These are phyloP conservation scores for Daldinia eschscholtzii DNA, from an alignment of 2,329 filamentous ascomycete species.

Conservation along the genomic window DNA sequence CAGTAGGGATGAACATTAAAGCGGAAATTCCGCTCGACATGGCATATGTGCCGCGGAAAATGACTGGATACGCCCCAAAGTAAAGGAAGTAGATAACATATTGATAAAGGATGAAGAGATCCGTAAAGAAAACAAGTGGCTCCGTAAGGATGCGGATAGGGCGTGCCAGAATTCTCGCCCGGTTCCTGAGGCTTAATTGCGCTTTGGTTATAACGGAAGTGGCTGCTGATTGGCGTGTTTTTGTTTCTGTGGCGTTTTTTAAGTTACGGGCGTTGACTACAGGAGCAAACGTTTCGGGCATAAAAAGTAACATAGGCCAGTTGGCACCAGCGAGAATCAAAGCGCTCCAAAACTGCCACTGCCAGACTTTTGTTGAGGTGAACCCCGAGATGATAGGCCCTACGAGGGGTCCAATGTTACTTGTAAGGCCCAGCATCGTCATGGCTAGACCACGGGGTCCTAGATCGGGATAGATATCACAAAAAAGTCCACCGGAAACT, in stretches of 20 bases:
- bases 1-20: constrained; percentile 32
- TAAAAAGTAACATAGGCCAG: constrained; percentile 61
- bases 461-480: constrained; percentile 59
- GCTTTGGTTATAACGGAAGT: not conserved
- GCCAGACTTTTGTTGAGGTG: constrained; percentile 50
- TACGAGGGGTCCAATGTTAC: constrained; percentile 55
- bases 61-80: constrained; percentile 70
- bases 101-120: constrained; percentile 58
- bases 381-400: constrained; percentile 60
- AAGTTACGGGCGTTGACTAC: constrained; percentile 1
- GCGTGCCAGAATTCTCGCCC: not conserved
- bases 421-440: constrained; percentile 54
- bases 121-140: constrained; percentile 52
- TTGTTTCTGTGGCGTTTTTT: not conserved
- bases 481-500: constrained; percentile 53
- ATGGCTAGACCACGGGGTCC: constrained; percentile 52
- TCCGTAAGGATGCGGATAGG: constrained; percentile 42
- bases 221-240: not conserved
- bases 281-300: constrained; percentile 57
- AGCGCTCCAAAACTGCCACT: constrained; percentile 59
- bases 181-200: not conserved
- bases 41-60: constrained; percentile 57
- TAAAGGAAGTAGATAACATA: constrained; percentile 71
- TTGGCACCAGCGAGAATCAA: constrained; percentile 52
- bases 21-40: constrained; percentile 63